Evolutionary conservation across 768 basidiomycete species (phyloP).

Genomic region (Lentinula lateritia): DNA sequence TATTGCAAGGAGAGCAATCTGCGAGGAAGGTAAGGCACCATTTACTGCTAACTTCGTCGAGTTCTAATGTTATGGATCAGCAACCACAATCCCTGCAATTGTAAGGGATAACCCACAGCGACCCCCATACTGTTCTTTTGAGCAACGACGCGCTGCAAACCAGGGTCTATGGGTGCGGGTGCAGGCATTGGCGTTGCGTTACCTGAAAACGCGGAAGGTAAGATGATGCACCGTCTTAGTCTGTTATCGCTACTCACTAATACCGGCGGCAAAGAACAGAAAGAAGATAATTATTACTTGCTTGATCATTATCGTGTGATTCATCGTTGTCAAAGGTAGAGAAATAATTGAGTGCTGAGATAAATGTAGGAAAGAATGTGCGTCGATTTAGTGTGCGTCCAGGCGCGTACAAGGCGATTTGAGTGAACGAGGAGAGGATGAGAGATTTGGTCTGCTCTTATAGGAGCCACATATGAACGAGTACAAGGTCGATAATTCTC

Average conservation of each 20-base stretch:
- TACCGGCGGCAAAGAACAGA: neutral
- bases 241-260: neutral
- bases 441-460: neutral
- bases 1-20: neutral
- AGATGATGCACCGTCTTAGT: neutral
- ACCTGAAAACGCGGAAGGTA: neutral
- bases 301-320: neutral
- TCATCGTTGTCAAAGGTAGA: neutral
- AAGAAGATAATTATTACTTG: neutral
- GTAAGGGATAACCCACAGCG: neutral
- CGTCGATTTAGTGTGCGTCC: neutral
- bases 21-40: neutral
- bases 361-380: neutral
- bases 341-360: no score
- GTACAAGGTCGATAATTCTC: neutral
- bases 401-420: neutral
- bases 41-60: neutral
- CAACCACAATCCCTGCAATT: neutral
- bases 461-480: neutral
- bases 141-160: neutral
- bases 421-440: neutral
- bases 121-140: constrained; percentile 2
- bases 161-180: constrained; percentile 1
- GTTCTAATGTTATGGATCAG: neutral
- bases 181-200: neutral